Percentiles rank a stretch among this genome's conserved stretches.
Conservation (phyloP, 768 basidiomycete genomes). For the Mycena kentingensis region DNA sequence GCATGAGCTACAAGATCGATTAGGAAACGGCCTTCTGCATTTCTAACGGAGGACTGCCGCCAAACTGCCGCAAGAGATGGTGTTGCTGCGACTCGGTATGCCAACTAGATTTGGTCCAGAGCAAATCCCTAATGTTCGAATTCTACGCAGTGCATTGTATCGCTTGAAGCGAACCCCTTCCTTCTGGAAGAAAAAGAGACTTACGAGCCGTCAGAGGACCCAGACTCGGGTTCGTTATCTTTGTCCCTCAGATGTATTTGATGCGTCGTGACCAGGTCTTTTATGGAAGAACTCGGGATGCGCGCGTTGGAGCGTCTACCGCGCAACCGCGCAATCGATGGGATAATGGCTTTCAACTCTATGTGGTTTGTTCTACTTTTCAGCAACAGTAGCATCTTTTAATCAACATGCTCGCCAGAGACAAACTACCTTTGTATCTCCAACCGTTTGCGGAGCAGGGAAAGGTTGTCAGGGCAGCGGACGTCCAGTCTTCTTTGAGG, state of each 20-base stretch:
- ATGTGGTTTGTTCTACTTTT: slow-evolving; percentile 82
- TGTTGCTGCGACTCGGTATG: slow-evolving; percentile 67
- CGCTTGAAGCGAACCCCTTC: slow-evolving; percentile 55
- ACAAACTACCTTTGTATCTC: slow-evolving; percentile 69
- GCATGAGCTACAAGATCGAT: too few relatives aligned
- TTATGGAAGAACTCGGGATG: slow-evolving; percentile 81
- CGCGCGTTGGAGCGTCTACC: slow-evolving; percentile 74
- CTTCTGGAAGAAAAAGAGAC: slow-evolving; percentile 79
- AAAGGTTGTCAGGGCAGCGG: slow-evolving; percentile 70
- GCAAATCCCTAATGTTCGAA: too few relatives aligned
- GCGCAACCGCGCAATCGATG: slow-evolving; percentile 79
- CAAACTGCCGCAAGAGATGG: slow-evolving; percentile 81
- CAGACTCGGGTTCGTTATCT: slow-evolving; percentile 62
- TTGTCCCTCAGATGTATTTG: slow-evolving; percentile 4
- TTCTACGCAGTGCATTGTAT: slow-evolving; percentile 55
- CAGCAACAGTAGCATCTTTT: not conserved
- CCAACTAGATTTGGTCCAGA: slow-evolving; percentile 17
- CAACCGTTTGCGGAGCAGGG: slow-evolving; percentile 80
- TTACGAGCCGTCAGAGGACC: slow-evolving; percentile 84
- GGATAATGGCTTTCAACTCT: slow-evolving; percentile 80
- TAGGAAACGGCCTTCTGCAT: too few relatives aligned
- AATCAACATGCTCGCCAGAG: slow-evolving; percentile 48
- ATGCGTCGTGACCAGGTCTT: slow-evolving; percentile 64
- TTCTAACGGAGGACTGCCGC: slow-evolving; percentile 73
- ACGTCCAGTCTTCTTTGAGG: slow-evolving; percentile 72